Evolutionary conservation across 169 alveolate species (phyloP), one percentile per base, ranked within the genome.

Genomic region (Babesia caballi): DNA sequence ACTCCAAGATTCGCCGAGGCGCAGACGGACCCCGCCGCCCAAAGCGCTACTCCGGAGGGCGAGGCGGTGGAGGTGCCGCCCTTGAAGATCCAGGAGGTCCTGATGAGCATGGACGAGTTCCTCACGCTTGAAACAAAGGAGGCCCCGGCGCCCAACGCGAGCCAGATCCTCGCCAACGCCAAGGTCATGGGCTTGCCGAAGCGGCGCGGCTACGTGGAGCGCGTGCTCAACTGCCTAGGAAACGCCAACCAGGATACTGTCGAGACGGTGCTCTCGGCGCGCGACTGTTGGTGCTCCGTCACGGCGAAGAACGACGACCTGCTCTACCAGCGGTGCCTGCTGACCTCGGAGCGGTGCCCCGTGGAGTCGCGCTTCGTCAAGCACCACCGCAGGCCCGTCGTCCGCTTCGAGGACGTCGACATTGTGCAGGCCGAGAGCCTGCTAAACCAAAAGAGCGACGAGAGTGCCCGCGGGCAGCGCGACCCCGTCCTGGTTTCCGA

Each of bases 271-370:
- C 27, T 14, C 1, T 14, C 53, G 12, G 14, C 12, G 4, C 53
- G 30, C 53, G 14, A 19, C 53, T 46, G 53, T 19, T 46, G 53
- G 25, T 46, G 53, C 30, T 12, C 53, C 27, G 28, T 42, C 15
- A 59, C 44, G 33, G 44, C 56, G 2, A 38, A 28, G 14, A 28
- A 33, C 25, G 66, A 54, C 11, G 85, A 66, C 49, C 35, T 28
- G 28, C 38, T 47, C 11, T 49, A 51, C 49, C 50, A 68, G 32
- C 65, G 87, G n/a, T 78, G 87, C 52, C 60, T 57, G 12, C 49
- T 47, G 21, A 83, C 87, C 11, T 58, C 87, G 30, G 57, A 51
- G 51, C 25, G 33, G 49, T 78, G 87, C 35, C 87, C 87, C 8
- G 32, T 38, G 50, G 65, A 25, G 27, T 49, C 61, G 21, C 40